phyloP scores from a whole-genome alignment of 768 basidiomycete genomes.

The Suillus luteus region DNA sequence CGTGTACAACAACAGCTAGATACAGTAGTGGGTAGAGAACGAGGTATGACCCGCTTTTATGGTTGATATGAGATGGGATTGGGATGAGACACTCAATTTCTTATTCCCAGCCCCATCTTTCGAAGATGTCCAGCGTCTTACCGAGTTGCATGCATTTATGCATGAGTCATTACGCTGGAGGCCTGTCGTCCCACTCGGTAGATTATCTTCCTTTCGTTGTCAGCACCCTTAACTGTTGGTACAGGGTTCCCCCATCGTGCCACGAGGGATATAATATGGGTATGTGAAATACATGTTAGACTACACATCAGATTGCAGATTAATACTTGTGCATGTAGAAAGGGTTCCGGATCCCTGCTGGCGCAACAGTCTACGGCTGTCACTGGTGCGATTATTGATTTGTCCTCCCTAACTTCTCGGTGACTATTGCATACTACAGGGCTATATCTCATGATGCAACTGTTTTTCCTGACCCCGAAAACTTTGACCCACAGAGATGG shows the following conservation, averaged over 20 bases:
- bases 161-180: conserved; percentile 36
- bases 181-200: conserved; percentile 26
- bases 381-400: conserved; percentile 15
- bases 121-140: conserved; percentile 29
- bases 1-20: conserved; percentile 58
- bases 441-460: conserved; percentile 52
- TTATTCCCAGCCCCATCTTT: conserved; percentile 33
- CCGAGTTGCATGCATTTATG: conserved; percentile 33
- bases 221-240: background rate
- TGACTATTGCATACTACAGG: conserved; percentile 28
- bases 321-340: conserved; percentile 17
- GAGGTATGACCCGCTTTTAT: conserved; percentile 16
- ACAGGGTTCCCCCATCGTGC: conserved; percentile 55
- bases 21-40: conserved; percentile 43
- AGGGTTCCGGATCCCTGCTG: conserved; percentile 26
- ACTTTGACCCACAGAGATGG: conserved; percentile 62
- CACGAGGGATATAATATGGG: conserved; percentile 61
- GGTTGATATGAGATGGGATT: background rate
- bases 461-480: conserved; percentile 52
- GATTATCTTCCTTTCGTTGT: background rate
- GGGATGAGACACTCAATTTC: background rate
- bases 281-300: conserved; percentile 17
- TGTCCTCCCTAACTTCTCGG: background rate
- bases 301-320: background rate
- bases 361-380: conserved; percentile 25